Percentiles rank a stretch among this genome's conserved stretches.
Evolutionary conservation across 805 yeast genomes (phyloP).

Genomic region (Wickerhamomyces canadensis): DNA sequence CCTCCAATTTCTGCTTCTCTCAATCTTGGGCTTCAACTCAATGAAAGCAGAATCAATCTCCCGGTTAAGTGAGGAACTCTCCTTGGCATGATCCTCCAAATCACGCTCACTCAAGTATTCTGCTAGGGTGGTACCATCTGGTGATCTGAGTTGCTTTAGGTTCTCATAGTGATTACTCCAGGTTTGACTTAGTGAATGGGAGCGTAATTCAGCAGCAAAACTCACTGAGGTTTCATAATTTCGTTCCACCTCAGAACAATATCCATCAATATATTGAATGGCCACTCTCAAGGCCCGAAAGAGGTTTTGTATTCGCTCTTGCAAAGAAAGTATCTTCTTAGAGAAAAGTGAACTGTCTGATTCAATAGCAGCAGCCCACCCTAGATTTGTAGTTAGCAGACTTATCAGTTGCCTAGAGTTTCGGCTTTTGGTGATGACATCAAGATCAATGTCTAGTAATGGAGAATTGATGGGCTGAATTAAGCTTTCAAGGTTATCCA

Average conservation of each 20-base stretch:
- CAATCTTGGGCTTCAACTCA: constrained; percentile 30
- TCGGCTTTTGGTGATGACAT: constrained; percentile 11
- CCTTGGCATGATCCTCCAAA: constrained; percentile 24
- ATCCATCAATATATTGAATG: constrained; percentile 43
- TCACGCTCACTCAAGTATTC: constrained; percentile 8
- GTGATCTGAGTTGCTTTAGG: constrained; percentile 7
- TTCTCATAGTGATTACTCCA: constrained; percentile 15
- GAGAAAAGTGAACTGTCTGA: constrained; percentile 34
- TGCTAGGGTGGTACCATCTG: constrained; percentile 9
- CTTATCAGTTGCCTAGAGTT: constrained; percentile 22
- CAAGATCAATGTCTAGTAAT: constrained; percentile 23
- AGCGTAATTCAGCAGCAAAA: constrained; percentile 33
- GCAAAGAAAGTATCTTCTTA: constrained; percentile 25
- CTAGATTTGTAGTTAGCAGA: constrained; percentile 39
- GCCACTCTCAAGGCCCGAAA: constrained; percentile 43
- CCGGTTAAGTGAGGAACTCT: constrained; percentile 20
- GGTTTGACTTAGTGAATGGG: constrained; percentile 31
- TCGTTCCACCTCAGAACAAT: constrained; percentile 44
- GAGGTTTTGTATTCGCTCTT: constrained; percentile 33
- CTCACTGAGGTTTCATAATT: constrained; percentile 33
- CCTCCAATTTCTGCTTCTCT: constrained; percentile 30
- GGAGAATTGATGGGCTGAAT: constrained; percentile 35
- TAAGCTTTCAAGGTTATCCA: constrained; percentile 10
- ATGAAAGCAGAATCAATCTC: constrained; percentile 17
- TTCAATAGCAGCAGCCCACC: constrained; percentile 45